Evolutionary conservation across 2,329 filamentous ascomycete species (phyloP).

Genomic region (Sordariomycetes sp.): DNA sequence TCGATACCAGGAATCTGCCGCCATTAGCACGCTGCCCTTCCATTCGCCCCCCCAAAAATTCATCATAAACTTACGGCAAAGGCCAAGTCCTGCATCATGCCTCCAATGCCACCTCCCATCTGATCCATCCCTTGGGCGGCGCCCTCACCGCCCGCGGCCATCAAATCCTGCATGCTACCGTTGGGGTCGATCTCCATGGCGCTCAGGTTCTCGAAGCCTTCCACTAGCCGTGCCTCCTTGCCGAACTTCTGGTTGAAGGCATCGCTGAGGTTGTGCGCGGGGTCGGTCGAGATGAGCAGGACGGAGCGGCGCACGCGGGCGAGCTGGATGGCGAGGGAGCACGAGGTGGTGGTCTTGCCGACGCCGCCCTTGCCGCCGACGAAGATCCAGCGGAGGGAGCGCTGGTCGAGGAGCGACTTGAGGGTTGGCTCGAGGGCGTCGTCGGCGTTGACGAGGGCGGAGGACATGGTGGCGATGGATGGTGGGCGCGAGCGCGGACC

Average conservation of each 20-base stretch:
- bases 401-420: slow-evolving; percentile 90
- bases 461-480: slow-evolving; percentile 23
- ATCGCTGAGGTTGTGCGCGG: slow-evolving; percentile 94
- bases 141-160: slow-evolving; percentile 69
- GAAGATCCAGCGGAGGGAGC: slow-evolving; percentile 95
- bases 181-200: slow-evolving; percentile 99
- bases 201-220: slow-evolving; percentile 87
- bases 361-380: slow-evolving; percentile 98
- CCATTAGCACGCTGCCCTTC: too few species aligned
- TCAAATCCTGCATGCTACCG: slow-evolving; percentile 89
- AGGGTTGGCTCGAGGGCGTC: slow-evolving; percentile 85
- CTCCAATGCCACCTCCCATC: slow-evolving; percentile 67
- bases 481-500: background rate
- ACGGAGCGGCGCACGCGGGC: slow-evolving; percentile 91
- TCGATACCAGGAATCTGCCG: slow-evolving; percentile 99
- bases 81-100: slow-evolving; percentile 97
- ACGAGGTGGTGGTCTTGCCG: slow-evolving; percentile 98
- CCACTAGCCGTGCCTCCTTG: slow-evolving; percentile 88
- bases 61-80: slow-evolving; percentile 61
- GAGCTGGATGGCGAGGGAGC: slow-evolving; percentile 95
- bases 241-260: slow-evolving; percentile 99
- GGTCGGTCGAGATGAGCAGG: slow-evolving; percentile 95
- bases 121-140: slow-evolving; percentile 49
- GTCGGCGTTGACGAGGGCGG: slow-evolving; percentile 37
- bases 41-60: background rate